A percentile compares a stretch with the other conserved stretches of the same genome.
Conservation (phyloP, 2,329 filamentous ascomycete species). For the Fonsecaea multimorphosa region DNA sequence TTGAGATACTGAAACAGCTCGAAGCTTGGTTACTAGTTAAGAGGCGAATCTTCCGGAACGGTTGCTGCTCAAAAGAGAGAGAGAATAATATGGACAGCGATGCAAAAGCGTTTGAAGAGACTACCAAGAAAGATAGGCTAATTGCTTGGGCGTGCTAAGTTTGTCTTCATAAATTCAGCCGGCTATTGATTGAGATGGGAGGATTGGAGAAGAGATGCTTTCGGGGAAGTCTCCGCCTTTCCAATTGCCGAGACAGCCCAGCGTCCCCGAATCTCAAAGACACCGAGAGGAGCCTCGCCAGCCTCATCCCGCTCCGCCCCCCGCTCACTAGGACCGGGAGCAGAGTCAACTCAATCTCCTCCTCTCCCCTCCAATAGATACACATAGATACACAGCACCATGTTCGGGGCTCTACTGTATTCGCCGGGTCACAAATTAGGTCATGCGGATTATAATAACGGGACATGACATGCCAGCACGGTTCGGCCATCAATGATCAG, state of each 20-base stretch:
- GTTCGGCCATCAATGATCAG: neutral
- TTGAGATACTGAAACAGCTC: no score
- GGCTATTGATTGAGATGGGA: neutral
- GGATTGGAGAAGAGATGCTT: neutral
- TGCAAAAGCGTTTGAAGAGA: no score
- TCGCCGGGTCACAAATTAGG: neutral
- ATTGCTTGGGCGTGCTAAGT: no score
- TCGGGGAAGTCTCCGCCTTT: constrained; percentile 11
- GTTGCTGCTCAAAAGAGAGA: neutral
- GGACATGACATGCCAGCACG: neutral
- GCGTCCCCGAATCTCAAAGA: no score
- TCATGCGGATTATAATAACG: neutral
- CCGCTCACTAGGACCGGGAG: no score
- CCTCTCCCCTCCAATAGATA: neutral
- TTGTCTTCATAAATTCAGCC: no score
- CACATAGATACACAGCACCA: no score
- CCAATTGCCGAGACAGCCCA: constrained; percentile 1
- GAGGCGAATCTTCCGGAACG: neutral
- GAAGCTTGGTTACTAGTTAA: neutral
- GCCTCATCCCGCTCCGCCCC: no score
- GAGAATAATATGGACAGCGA: neutral
- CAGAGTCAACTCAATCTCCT: neutral
- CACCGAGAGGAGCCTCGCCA: neutral
- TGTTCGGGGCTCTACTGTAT: neutral
- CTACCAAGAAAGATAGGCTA: no score